These are phyloP conservation scores for Cercophora scortea DNA, from an alignment of 495 filamentous ascomycete genomes.

Conservation along the genomic window DNA sequence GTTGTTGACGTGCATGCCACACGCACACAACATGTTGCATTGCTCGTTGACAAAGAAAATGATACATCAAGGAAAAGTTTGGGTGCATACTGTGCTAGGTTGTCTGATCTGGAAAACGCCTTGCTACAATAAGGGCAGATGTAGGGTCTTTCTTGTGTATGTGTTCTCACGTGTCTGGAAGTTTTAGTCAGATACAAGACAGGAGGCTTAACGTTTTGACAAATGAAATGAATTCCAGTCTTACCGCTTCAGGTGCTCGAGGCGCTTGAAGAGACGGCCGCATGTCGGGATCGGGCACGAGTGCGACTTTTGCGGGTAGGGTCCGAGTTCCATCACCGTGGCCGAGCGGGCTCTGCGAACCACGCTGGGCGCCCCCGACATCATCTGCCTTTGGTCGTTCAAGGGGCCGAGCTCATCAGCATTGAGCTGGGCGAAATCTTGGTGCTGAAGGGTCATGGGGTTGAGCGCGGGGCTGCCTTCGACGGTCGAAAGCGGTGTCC, in stretches of 20 bases:
- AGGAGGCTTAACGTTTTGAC: slow-evolving; percentile 24
- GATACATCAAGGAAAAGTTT: slow-evolving; percentile 20
- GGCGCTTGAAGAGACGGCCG: slow-evolving; percentile 93
- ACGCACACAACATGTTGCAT: slow-evolving; percentile 27
- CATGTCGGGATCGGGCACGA: slow-evolving; percentile 98
- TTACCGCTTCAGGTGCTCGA: slow-evolving; percentile 99
- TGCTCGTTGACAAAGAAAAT: slow-evolving; percentile 23
- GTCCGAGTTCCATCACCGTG: slow-evolving; percentile 91
- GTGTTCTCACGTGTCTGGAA: slow-evolving; percentile 94
- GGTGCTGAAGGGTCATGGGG: slow-evolving; percentile 53
- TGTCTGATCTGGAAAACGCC: slow-evolving; percentile 96
- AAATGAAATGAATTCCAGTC: slow-evolving; percentile 44
- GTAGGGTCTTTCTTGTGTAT: slow-evolving; percentile 98
- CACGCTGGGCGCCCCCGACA: slow-evolving; percentile 62
- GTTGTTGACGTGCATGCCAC: slow-evolving; percentile 18
- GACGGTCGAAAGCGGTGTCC: slow-evolving; percentile 74
- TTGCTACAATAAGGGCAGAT: slow-evolving; percentile 96
- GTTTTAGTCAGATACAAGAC: slow-evolving; percentile 46
- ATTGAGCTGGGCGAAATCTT: slow-evolving; percentile 60
- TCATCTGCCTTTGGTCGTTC: slow-evolving; percentile 50
- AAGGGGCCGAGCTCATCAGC: slow-evolving; percentile 55
- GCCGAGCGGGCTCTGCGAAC: slow-evolving; percentile 87
- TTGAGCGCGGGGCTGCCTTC: slow-evolving; percentile 71
- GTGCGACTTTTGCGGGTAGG: slow-evolving; percentile 95
- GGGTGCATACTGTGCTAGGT: slow-evolving; percentile 85